Evolutionary conservation across 1,284 basidiomycete genomes (phyloP).

Genomic region (Marasmius fiardii): DNA sequence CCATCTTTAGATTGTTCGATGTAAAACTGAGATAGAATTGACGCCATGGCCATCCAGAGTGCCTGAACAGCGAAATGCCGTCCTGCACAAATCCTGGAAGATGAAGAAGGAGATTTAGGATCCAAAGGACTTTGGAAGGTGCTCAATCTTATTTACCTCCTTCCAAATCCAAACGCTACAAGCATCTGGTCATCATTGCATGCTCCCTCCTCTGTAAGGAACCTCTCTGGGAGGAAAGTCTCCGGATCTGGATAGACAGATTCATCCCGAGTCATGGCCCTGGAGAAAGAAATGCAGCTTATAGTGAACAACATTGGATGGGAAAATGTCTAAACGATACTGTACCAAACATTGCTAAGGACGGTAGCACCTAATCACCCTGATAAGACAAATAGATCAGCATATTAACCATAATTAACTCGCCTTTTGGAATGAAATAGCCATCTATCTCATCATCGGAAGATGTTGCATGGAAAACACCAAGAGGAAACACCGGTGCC

Average conservation of each 20-base stretch:
- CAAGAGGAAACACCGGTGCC: slow-evolving; percentile 5
- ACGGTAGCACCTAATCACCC: neutral
- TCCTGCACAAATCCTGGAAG: slow-evolving; percentile 11
- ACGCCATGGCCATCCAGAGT: slow-evolving; percentile 14
- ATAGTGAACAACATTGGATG: too few relatives aligned
- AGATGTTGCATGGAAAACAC: slow-evolving; percentile 1
- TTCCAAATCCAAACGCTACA: slow-evolving; percentile 1
- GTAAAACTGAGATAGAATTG: slow-evolving; percentile 13
- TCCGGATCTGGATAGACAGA: slow-evolving; percentile 10
- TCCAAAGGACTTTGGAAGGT: neutral
- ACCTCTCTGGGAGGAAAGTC: slow-evolving; percentile 13
- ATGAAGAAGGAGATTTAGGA: neutral
- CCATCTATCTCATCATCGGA: slow-evolving; percentile 3
- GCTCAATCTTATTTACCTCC: neutral
- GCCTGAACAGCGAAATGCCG: slow-evolving; percentile 8
- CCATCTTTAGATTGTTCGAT: slow-evolving; percentile 10
- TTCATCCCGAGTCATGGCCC: slow-evolving; percentile 4
- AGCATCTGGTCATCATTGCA: slow-evolving; percentile 6
- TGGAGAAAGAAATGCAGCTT: neutral
- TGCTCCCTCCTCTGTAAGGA: slow-evolving; percentile 11
- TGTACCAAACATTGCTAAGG: neutral
- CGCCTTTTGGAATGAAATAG: slow-evolving; percentile 10
- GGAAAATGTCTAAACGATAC: neutral
- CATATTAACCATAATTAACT: slow-evolving; percentile 9
- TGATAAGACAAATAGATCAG: slow-evolving; percentile 13